Base-by-base conservation (phyloP, 306 rosid species). In the Medicago lupulina region DNA sequence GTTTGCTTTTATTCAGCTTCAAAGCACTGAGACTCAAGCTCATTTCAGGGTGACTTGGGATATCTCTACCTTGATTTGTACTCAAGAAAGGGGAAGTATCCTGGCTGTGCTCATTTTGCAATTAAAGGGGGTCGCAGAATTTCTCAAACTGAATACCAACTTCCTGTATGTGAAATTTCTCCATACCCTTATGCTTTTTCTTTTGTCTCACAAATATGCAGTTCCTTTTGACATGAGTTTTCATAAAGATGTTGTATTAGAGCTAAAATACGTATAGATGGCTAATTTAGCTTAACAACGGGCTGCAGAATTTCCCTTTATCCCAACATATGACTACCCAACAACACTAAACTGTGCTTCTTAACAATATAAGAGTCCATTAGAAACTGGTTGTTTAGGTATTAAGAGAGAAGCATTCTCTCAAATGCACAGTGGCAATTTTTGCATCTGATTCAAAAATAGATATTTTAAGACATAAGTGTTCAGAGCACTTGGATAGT, bases 81-180 rank as follows among this genome's bases (percentile, higher is more conserved):
- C 84, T 82, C 88, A 13, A 82, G 88, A 66, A 82, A 77, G 71
- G 88, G 86, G 38, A 85, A 85, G 49, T 85, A 82, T 79, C 88
- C 88, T 76, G 82, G 88, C 46, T 85, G 85, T 85, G 88, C 88
- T 75, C 88, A 85, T 82, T 85, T 85, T 79, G 86, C 88, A 15
- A 85, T 82, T 16, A 85, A 85, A 79, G 86, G 88, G 21, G 84
- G 84, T 18, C 77, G 86, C 80, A 85, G 80, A 80, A 85, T 85
- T 79, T 85, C 88, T 75, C 86, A 75, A 76, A 71, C 86, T 47
- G 88, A 85, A 82, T 85, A 82, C 75, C 88, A 85, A 76, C 88
- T 85, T 79, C 88, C 88, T 53, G 88, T 85, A 85, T 53, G 88
- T 79, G 41, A 71, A 44, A 41, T 12, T 75, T 74, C 72, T 28